phyloP scores from a whole-genome alignment of 2,329 filamentous ascomycete species.

The Sclerotinia glacialis region DNA sequence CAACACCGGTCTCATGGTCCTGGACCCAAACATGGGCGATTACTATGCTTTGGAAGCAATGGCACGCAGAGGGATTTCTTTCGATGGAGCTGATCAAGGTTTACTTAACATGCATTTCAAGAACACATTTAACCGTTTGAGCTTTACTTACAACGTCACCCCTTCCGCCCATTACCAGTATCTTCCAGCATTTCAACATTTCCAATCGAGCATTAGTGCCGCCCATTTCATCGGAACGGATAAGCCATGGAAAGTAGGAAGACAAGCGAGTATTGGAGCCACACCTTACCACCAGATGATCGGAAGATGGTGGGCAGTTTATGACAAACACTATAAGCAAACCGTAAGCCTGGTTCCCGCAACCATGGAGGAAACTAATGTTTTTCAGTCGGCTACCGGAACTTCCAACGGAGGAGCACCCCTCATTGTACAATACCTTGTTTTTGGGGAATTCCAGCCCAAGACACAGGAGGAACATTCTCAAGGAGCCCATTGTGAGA shows the following conservation, averaged over 20 bases:
- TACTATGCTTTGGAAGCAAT: conserved; percentile 82
- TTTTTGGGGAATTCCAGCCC: conserved; percentile 39
- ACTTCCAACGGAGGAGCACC: conserved; percentile 26
- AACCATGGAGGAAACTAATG: conserved; percentile 20
- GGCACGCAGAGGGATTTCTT: conserved; percentile 83
- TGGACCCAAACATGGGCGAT: conserved; percentile 81
- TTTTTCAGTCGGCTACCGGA: conserved; percentile 32
- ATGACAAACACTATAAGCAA: conserved; percentile 76
- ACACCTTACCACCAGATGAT: conserved; percentile 79
- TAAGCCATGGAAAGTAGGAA: conserved; percentile 80
- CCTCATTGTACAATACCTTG: conserved; percentile 38
- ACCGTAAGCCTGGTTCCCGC: conserved; percentile 42
- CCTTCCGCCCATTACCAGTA: conserved; percentile 98
- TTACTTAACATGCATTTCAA: conserved; percentile 93
- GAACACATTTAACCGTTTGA: conserved; percentile 77
- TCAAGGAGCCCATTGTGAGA: conserved; percentile 33
- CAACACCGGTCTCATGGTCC: conserved; percentile 95
- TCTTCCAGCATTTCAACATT: conserved; percentile 89
- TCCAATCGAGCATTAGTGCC: conserved; percentile 82
- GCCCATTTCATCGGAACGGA: conserved; percentile 91
- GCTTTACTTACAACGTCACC: conserved; percentile 96
- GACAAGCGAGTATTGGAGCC: conserved; percentile 51
- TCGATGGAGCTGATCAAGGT: conserved; percentile 95
- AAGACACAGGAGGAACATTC: conserved; percentile 25
- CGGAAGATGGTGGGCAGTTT: conserved; percentile 89